Evolutionary conservation across 2,329 filamentous ascomycete species (phyloP).

Genomic region (Lecanicillium sp.): DNA sequence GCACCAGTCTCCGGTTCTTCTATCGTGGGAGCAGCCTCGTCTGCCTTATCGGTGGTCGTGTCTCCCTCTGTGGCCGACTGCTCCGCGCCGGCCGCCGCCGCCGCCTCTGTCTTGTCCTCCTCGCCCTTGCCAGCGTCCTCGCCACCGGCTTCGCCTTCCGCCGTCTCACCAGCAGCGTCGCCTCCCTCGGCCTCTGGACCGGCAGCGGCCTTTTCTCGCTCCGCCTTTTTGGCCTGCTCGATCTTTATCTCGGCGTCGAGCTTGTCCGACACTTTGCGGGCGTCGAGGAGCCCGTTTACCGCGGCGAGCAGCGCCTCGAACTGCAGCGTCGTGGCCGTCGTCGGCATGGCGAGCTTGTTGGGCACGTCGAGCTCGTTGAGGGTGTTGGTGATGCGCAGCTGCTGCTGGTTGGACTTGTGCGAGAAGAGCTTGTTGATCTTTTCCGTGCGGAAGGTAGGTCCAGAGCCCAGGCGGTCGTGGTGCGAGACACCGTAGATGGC

Average conservation of each 20-base stretch:
- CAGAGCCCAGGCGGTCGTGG: constrained; percentile 77
- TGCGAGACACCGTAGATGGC: constrained; percentile 75
- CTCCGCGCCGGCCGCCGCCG: constrained; percentile 6
- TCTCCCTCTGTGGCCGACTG: constrained; percentile 1
- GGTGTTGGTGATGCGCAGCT: constrained; percentile 65
- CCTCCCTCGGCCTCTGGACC: constrained; percentile 15
- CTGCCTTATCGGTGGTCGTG: constrained; percentile 20
- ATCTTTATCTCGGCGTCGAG: constrained; percentile 64
- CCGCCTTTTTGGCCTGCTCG: constrained; percentile 50
- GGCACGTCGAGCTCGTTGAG: constrained; percentile 68
- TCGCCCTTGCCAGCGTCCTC: constrained; percentile 15
- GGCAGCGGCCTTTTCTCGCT: constrained; percentile 38
- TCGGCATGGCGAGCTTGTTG: constrained; percentile 66
- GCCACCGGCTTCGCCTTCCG: constrained; percentile 15
- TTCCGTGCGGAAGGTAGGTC: constrained; percentile 85
- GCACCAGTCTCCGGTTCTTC: constrained; percentile 13
- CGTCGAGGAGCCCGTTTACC: constrained; percentile 64
- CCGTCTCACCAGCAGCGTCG: constrained; percentile 5
- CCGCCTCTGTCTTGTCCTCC: constrained; percentile 7
- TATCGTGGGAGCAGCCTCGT: constrained; percentile 17
- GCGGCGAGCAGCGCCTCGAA: constrained; percentile 66
- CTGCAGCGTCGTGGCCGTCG: constrained; percentile 60
- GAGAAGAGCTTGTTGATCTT: constrained; percentile 72
- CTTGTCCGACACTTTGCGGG: constrained; percentile 70
- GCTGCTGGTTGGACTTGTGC: constrained; percentile 70